Evolutionary conservation across 2,329 filamentous ascomycete genomes (phyloP), one percentile per base, ranked within the genome.

Genomic region (Didymella segeticola): DNA sequence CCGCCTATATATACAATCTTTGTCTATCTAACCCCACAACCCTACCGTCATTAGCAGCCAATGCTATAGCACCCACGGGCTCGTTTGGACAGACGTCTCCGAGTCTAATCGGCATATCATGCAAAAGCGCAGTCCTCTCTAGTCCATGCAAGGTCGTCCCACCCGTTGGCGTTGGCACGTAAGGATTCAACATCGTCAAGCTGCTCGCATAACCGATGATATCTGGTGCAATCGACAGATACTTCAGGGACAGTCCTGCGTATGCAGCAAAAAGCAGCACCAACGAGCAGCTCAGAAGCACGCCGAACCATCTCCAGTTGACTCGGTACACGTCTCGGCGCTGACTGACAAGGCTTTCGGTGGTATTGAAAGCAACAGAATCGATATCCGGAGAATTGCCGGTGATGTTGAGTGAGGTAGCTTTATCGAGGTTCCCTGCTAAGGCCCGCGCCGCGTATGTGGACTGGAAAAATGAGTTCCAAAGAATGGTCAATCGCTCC

Each of bases 51-150:
- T 60, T 57, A 6, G 56, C 66, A 2, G 62, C 67, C 48, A 70
- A 61, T 2, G 66, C 64, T 43, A 71, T 66, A 17, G 64, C 61
- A 10, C 68, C 68, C 2, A 70, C 62, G 1, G 65, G 57, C 27
- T 70, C 66, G 34, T 59, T 58, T 6, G 57, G 37, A 43, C 68
- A 69, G 0, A 72, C 68, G 47, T 72, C 68, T 11, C 66, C 67
- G 43, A 72, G 67, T 22, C 60, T 57, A 1, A 71, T 51, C 1
- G 54, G 63, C 31, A 69, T 29, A 34, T 70, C 55, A 15, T 63
- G 61, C 30, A 72, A 34, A 26, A 72, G 23, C 4, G 60, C 60
- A 8, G 60, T 54, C 39, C 63, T 55, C 49, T 70, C 66, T 8
- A 69, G 41, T 0, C 66, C 65, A 55, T 68, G 53, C 31, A 70